Evolutionary conservation across 2,329 filamentous ascomycete genomes (phyloP), one percentile per base, ranked within the genome.

Genomic region (Clonostachys chloroleuca): DNA sequence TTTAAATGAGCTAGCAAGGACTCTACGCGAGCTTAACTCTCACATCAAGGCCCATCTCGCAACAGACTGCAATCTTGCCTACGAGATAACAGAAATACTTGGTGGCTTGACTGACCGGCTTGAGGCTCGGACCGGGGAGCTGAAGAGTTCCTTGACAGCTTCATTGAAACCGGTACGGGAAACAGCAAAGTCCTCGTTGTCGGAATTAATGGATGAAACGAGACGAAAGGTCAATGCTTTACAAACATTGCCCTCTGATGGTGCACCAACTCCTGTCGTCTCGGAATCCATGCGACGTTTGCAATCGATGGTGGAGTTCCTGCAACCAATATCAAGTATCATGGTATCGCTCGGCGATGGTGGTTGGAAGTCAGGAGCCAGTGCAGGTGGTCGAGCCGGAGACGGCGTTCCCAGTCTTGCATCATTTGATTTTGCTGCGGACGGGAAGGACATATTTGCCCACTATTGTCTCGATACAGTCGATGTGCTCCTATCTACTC

Each of bases 51-150:
- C 80, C 39, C 92, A 96, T 60, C 72, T 96, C 37, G 81, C 84
- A 54, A 96, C 90, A 0, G 94, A 99, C 64, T 97, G 92, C 66
- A 97, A 89, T 63, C 78, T 99, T 43, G 91, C 91, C 8, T 99
- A 95, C 63, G 94, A 99, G 62, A 89, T 97, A 34, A 89, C 95
- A 34, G 92, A 96, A 58, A 89, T 96, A 50, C 83, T 97, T 42
- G 88, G 89, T 1, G 80, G 79, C 12, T 76, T 96, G 43, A 91
- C 90, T 3, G 85, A 84, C 47, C 84, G 86, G 37, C 72, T 99
- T 5, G 92, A 96, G 52, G 79, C 81, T 5, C 84, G 86, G 51
- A 95, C 91, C 0, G 90, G 90, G 3, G 90, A 96, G 59, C 76
- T 96, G 49, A 96, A 96, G 62, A 75, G 81, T 33, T 80, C 89